Conservation (phyloP, 306 rosid genomes). For the Prosopis cineraria region DNA sequence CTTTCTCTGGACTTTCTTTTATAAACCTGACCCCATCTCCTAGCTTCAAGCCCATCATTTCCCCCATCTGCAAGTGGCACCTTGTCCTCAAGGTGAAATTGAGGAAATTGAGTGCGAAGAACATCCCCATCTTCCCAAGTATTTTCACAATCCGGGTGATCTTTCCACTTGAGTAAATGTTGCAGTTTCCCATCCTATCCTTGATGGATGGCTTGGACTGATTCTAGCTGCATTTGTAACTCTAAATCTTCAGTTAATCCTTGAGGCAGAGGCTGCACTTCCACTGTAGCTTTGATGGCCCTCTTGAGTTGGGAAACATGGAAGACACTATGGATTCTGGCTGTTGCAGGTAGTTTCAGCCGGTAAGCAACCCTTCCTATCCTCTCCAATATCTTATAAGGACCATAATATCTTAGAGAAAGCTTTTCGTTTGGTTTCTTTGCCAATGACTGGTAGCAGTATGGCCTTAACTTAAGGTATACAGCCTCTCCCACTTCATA, state of each 20-base stretch:
- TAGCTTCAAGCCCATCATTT: not conserved
- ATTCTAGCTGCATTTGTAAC: not conserved
- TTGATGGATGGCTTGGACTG: accelerated
- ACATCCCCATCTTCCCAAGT: not conserved
- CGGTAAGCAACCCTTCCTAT: not conserved
- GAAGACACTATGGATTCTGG: not conserved
- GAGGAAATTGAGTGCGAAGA: too few relatives aligned
- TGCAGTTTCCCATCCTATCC: not conserved
- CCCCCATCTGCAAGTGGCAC: too few relatives aligned
- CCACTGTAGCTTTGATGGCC: accelerated
- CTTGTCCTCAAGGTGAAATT: too few relatives aligned
- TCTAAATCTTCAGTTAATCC: not conserved
- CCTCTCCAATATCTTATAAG: accelerated
- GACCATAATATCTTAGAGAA: not conserved
- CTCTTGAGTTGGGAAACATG: not conserved
- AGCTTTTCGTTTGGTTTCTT: not conserved
- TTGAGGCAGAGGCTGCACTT: not conserved
- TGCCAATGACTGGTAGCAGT: too few relatives aligned
- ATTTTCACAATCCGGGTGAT: too few relatives aligned
- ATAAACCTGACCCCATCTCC: too few relatives aligned
- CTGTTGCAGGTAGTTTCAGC: not conserved
- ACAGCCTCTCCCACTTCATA: not conserved
- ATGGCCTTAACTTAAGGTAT: not conserved
- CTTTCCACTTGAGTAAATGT: not conserved
- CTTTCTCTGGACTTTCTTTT: too few relatives aligned